phyloP scores from a whole-genome alignment of 371 early-diverging fungal genomes.

The Blyttiomyces sp. region DNA sequence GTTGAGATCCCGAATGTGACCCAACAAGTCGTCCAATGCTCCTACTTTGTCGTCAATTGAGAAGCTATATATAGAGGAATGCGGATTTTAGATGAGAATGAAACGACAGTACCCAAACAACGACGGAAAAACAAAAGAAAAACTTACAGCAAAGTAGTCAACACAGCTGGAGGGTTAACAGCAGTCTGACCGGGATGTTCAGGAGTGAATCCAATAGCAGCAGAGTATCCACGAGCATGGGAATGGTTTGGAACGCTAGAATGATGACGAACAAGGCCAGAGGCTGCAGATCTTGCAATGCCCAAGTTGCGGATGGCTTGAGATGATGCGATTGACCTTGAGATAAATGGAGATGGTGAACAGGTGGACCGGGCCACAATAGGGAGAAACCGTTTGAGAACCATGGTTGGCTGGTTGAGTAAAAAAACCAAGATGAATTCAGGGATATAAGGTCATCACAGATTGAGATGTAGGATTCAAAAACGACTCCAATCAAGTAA shows the following conservation, averaged over 20 bases:
- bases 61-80: constrained; percentile 52
- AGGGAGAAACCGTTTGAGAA: too few relatives aligned
- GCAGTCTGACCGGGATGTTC: background rate
- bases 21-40: constrained; percentile 78
- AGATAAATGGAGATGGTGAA: background rate
- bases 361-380: constrained; percentile 12
- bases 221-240: background rate
- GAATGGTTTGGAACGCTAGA: background rate
- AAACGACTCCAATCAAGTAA: too few relatives aligned
- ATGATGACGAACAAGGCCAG: too few relatives aligned
- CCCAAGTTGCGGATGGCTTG: too few relatives aligned
- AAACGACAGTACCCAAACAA: too few relatives aligned
- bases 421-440: too few relatives aligned
- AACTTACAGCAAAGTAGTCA: background rate
- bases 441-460: too few relatives aligned
- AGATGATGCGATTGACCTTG: too few relatives aligned
- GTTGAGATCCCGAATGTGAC: constrained; percentile 65
- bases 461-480: too few relatives aligned
- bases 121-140: background rate
- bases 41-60: constrained; percentile 84
- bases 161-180: background rate
- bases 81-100: too few relatives aligned
- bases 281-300: too few relatives aligned
- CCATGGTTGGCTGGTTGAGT: too few relatives aligned
- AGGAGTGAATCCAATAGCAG: background rate